Evolutionary conservation across 345 rosid species (phyloP).

Genomic region (Populus euphratica): DNA sequence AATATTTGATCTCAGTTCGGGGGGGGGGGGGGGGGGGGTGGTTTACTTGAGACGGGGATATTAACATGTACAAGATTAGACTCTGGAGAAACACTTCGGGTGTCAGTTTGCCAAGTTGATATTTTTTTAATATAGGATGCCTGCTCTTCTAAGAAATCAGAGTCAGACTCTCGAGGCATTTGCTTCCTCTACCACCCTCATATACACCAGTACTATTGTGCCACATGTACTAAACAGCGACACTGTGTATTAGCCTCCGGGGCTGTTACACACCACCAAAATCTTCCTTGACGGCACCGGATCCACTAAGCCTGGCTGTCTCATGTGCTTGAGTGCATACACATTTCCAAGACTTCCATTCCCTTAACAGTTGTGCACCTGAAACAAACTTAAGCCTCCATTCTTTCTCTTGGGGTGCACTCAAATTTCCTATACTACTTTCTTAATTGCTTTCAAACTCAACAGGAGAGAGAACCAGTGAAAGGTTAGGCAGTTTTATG

Average conservation of each 20-base stretch:
- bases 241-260: constrained; percentile 41
- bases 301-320: constrained; percentile 23
- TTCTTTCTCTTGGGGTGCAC: constrained; percentile 13
- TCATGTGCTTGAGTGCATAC: constrained; percentile 28
- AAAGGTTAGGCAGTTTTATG: neutral
- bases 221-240: constrained; percentile 33
- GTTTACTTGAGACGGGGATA: neutral
- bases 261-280: constrained; percentile 14
- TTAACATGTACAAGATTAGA: neutral
- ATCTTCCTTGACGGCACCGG: constrained; percentile 39
- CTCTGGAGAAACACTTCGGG: neutral
- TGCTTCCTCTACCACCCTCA: constrained; percentile 40
- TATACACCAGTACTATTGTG: constrained; percentile 7
- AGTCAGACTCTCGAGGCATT: constrained; percentile 33
- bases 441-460: neutral
- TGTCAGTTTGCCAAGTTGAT: neutral
- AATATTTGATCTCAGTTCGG: neutral
- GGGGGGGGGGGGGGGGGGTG: no score
- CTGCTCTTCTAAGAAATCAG: constrained; percentile 31
- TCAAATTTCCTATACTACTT: neutral
- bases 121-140: constrained; percentile 4
- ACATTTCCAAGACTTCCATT: constrained; percentile 22
- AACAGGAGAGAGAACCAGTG: neutral
- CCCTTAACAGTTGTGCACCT: neutral
- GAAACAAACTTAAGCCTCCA: neutral